Base-by-base conservation (phyloP, 2,329 filamentous ascomycete species). In the Coniochaeta hoffmannii region DNA sequence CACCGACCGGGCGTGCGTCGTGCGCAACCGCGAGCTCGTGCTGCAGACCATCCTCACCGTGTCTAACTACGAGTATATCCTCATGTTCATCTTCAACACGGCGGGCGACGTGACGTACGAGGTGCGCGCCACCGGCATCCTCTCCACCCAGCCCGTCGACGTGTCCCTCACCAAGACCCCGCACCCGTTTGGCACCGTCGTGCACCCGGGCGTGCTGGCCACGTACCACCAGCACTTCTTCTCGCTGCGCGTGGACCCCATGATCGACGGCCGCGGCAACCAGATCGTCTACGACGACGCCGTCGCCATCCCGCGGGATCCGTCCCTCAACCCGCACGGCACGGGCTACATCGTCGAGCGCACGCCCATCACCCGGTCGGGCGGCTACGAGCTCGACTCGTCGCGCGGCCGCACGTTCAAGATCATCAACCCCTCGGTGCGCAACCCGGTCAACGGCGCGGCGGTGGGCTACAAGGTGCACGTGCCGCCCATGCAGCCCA, bases 171-270 rank as follows among this genome's bases (percentile, higher is more conserved):
- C 77, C 38, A 78, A 79, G 59, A 76, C 72, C 1, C 63, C 66
- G 2, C 72, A 71, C 28, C 71, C 72, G 2, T 84, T 76, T 62
- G 81, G 81, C 31, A 88, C 82, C 55, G 78, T 86, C 2, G 85
- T 89, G 1, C 75, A 77, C 10, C 76, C 78, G 1, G 83, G 83
- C 2, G 80, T 82, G 0, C 71, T 90, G 32, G 87, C 85, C 2
- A 74, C 76, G 0, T 83, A 88, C 69, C 88, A 91, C 64, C 88
- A 92, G 65, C 88, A 91, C 69, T 87, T 90, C 67, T 90, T 92
- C 71, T 85, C 80, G 3, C 74, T 86, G 5, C 79, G 83, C 9
- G 73, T 86, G 12, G 83, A 86, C 63, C 82, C 83, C n/a, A 80
- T 79, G 60, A 72, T 84, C 51, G 81, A 81, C 57, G 82, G 83